Conservation (phyloP, 169 alveolate genomes). For the Perkinsus chesapeaki region DNA sequence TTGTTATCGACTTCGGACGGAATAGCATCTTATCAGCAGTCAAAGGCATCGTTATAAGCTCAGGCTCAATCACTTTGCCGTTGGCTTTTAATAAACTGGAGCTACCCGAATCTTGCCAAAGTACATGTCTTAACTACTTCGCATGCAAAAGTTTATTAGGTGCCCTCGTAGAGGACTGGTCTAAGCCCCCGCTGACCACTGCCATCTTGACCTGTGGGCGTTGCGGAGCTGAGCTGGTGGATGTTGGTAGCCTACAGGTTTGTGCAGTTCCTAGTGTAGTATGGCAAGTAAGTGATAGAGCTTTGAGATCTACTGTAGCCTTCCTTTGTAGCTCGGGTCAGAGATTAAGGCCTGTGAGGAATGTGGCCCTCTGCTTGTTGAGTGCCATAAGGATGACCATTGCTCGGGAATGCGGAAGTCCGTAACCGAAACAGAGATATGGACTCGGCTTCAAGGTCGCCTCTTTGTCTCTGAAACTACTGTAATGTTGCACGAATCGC, state of each 20-base stretch:
- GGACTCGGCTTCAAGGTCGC: background rate
- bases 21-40: background rate
- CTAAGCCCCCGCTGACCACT: background rate
- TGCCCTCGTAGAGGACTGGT: background rate
- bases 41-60: background rate
- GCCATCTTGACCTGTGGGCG: background rate
- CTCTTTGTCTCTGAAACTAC: background rate
- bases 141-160: background rate
- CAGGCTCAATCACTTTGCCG: background rate
- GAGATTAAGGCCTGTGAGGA: background rate
- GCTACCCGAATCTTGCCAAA: background rate
- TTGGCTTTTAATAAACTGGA: background rate
- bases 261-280: background rate
- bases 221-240: background rate
- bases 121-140: background rate
- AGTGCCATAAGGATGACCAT: background rate
- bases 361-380: background rate
- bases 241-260: background rate
- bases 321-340: background rate
- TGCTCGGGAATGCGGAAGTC: background rate
- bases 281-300: background rate
- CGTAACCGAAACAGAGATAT: background rate
- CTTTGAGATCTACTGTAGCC: background rate
- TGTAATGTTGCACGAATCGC: background rate
- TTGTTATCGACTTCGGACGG: background rate